phyloP scores from a whole-genome alignment of 164 flowering plant species.

The Aristolochia contorta region DNA sequence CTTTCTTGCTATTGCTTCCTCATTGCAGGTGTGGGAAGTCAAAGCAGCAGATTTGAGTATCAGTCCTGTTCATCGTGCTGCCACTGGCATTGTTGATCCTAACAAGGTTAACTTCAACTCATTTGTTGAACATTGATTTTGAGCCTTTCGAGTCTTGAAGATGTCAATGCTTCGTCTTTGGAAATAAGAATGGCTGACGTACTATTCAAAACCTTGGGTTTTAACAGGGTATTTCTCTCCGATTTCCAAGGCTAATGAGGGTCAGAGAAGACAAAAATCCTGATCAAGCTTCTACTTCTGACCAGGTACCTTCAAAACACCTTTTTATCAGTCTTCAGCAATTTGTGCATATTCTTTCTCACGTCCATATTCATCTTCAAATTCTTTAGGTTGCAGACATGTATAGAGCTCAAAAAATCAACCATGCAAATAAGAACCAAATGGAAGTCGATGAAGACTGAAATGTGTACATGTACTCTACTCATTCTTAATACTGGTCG shows the following conservation, averaged over 20 bases:
- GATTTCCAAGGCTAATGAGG: slow-evolving; percentile 83
- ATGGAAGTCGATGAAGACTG: slow-evolving; percentile 58
- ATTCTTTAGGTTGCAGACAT: slow-evolving; percentile 72
- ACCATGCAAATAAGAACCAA: slow-evolving; percentile 32
- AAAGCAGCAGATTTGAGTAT: slow-evolving; percentile 97
- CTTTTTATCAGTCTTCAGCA: background rate
- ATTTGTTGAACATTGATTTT: no score
- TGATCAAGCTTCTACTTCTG: slow-evolving; percentile 82
- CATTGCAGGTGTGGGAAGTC: slow-evolving; percentile 88
- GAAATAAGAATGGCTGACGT: background rate
- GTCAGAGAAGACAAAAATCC: slow-evolving; percentile 83
- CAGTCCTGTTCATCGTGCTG: slow-evolving; percentile 90
- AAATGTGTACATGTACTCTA: slow-evolving; percentile 5
- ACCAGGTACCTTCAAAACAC: slow-evolving; percentile 36
- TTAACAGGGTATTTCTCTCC: slow-evolving; percentile 79
- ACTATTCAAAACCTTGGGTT: background rate
- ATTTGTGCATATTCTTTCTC: background rate
- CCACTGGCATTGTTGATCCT: slow-evolving; percentile 62
- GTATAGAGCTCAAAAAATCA: slow-evolving; percentile 64
- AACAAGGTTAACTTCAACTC: slow-evolving; percentile 44
- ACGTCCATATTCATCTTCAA: background rate
- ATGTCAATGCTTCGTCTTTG: no score
- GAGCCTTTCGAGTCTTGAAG: background rate
- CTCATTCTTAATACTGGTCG: background rate
- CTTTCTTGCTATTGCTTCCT: background rate